These are phyloP conservation scores for Thalassiosira allenii DNA, from an alignment of 352 stramenopile genomes.

Conservation along the genomic window DNA sequence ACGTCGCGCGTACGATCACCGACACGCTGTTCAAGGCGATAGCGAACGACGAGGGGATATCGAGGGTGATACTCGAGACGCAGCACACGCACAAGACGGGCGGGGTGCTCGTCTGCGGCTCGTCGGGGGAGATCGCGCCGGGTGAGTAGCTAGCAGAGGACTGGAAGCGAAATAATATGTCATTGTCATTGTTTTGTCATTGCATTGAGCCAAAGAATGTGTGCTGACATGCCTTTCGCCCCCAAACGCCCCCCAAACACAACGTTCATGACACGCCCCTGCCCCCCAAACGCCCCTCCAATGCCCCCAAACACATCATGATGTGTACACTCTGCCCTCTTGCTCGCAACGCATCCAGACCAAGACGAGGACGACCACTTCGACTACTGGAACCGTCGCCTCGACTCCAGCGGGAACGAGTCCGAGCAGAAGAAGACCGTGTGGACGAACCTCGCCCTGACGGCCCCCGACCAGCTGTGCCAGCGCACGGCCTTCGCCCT, in stretches of 20 bases:
- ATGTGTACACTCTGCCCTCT: no score
- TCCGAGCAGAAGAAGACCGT: slow-evolving; percentile 60
- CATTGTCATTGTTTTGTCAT: no score
- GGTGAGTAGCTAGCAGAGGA: neutral
- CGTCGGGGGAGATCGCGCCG: slow-evolving; percentile 33
- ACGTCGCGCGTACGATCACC: slow-evolving; percentile 33
- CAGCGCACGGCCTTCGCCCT: slow-evolving; percentile 70
- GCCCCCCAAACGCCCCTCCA: no score
- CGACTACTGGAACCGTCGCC: slow-evolving; percentile 50
- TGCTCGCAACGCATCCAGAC: slow-evolving; percentile 1
- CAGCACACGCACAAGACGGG: slow-evolving; percentile 17
- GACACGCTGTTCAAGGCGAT: slow-evolving; percentile 29
- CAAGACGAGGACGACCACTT: slow-evolving; percentile 45
- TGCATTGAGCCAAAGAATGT: no score
- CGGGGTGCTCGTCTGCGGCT: slow-evolving; percentile 53
- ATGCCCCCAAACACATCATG: no score
- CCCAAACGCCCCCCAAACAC: no score
- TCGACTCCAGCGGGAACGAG: slow-evolving; percentile 30
- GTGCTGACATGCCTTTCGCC: no score
- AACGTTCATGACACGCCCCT: no score
- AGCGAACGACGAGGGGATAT: slow-evolving; percentile 38
- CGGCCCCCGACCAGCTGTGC: slow-evolving; percentile 63
- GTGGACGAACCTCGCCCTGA: slow-evolving; percentile 57
- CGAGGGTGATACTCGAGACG: slow-evolving; percentile 32
- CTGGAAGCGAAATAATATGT: no score